phyloP scores from a whole-genome alignment of 768 basidiomycete species.

The Phanerodontia chrysosporium region DNA sequence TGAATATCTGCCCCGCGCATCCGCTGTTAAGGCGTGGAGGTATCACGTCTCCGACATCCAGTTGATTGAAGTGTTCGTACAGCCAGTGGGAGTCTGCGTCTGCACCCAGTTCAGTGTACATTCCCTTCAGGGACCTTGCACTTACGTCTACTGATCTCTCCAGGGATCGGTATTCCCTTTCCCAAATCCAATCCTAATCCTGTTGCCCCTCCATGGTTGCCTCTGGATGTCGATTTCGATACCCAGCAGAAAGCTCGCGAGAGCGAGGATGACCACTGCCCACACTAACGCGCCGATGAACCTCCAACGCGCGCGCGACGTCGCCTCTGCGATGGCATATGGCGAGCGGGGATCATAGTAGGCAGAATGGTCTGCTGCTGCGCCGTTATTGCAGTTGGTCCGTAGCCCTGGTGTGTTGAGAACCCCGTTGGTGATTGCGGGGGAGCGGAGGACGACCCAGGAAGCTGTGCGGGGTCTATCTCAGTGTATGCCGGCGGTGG shows the following conservation, averaged over 20 bases:
- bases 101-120: neutral
- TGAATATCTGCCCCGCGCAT: neutral
- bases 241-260: slow-evolving; percentile 25
- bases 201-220: slow-evolving; percentile 9
- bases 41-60: neutral
- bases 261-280: slow-evolving; percentile 30
- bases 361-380: slow-evolving; percentile 35
- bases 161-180: slow-evolving; percentile 7
- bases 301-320: slow-evolving; percentile 37
- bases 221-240: slow-evolving; percentile 19
- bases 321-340: slow-evolving; percentile 34
- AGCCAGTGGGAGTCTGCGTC: neutral
- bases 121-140: neutral
- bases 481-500: slow-evolving; percentile 26
- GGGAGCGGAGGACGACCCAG: slow-evolving; percentile 6
- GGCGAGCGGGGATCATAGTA: slow-evolving; percentile 41
- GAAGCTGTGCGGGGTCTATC: slow-evolving; percentile 9
- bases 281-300: slow-evolving; percentile 39
- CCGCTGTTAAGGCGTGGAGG: neutral
- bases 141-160: slow-evolving; percentile 3
- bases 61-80: neutral
- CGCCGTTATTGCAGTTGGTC: slow-evolving; percentile 39
- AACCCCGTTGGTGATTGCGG: slow-evolving; percentile 9
- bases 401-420: slow-evolving; percentile 22
- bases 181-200: slow-evolving; percentile 4